Percentiles rank a stretch among this genome's conserved stretches.
phyloP scores from a whole-genome alignment of 2,329 filamentous ascomycete species.

The Arthrobotrys megalospora region DNA sequence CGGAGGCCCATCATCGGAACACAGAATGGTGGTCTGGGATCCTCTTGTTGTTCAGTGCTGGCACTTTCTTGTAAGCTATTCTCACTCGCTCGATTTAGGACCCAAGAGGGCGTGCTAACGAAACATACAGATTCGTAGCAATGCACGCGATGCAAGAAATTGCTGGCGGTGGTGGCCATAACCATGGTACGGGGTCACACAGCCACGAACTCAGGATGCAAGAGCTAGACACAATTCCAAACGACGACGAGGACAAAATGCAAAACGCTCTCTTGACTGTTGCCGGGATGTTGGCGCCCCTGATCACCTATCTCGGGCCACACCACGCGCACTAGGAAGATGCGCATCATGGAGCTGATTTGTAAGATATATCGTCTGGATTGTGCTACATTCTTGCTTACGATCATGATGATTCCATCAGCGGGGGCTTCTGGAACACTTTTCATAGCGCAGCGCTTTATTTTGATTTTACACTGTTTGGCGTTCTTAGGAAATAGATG shows the following conservation, averaged over 20 bases:
- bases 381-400: not conserved
- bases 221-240: constrained; percentile 62
- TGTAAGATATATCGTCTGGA: constrained; percentile 14
- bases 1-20: constrained; percentile 68
- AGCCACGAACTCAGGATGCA: constrained; percentile 68
- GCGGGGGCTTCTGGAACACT: not conserved
- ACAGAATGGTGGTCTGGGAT: constrained; percentile 86
- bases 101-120: constrained; percentile 61
- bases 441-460: not conserved
- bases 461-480: constrained; percentile 10
- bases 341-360: not conserved
- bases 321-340: constrained; percentile 55
- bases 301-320: constrained; percentile 58
- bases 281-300: constrained; percentile 47
- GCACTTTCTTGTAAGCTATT: constrained; percentile 87
- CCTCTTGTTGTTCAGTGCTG: constrained; percentile 92
- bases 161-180: constrained; percentile 23
- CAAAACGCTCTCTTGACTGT: constrained; percentile 53
- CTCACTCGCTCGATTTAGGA: not conserved
- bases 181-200: constrained; percentile 29
- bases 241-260: constrained; percentile 62
- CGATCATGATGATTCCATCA: not conserved
- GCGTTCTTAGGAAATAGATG: constrained; percentile 44
- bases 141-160: constrained; percentile 97
- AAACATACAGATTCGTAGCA: constrained; percentile 81